Evolutionary conservation across 1,139 yeast species (phyloP).

Genomic region (Suhomyces chickasaworum): DNA sequence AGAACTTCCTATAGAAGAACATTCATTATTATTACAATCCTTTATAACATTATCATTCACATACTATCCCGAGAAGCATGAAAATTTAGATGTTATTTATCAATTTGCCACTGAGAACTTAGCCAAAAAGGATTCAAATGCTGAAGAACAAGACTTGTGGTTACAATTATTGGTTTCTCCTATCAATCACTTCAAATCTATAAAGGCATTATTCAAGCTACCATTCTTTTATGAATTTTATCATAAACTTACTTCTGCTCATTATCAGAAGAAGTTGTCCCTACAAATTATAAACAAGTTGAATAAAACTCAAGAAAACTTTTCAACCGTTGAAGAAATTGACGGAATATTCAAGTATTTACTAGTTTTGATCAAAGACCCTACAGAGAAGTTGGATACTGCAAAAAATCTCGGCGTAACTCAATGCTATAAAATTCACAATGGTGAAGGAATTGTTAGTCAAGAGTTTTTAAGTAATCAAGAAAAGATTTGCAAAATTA

Average conservation of each 20-base stretch:
- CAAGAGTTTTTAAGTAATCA: constrained; percentile 55
- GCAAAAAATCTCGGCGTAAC: constrained; percentile 43
- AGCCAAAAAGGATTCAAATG: constrained; percentile 13
- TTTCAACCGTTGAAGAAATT: constrained; percentile 36
- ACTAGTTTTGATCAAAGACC: constrained; percentile 38
- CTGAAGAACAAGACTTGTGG: constrained; percentile 46
- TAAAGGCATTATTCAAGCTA: constrained; percentile 33
- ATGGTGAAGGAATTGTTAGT: constrained; percentile 35
- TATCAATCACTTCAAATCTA: constrained; percentile 43
- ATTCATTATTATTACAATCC: constrained; percentile 64
- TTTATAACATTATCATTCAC: constrained; percentile 64
- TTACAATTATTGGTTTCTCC: constrained; percentile 60
- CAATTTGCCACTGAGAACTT: constrained; percentile 52
- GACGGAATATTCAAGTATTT: constrained; percentile 49
- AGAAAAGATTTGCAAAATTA: constrained; percentile 68
- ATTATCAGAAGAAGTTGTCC: constrained; percentile 43
- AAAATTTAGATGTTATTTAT: constrained; percentile 63
- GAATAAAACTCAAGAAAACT: constrained; percentile 21
- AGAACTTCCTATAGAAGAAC: constrained; percentile 65
- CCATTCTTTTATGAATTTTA: constrained; percentile 47
- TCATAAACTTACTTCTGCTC: constrained; percentile 33
- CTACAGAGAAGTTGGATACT: constrained; percentile 30
- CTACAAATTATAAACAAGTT: constrained; percentile 43
- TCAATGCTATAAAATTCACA: constrained; percentile 33
- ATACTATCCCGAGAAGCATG: constrained; percentile 65